Percentiles rank a stretch among this genome's conserved stretches.
phyloP scores from a whole-genome alignment of 495 filamentous ascomycete genomes.

The Mycothermus thermophilus region DNA sequence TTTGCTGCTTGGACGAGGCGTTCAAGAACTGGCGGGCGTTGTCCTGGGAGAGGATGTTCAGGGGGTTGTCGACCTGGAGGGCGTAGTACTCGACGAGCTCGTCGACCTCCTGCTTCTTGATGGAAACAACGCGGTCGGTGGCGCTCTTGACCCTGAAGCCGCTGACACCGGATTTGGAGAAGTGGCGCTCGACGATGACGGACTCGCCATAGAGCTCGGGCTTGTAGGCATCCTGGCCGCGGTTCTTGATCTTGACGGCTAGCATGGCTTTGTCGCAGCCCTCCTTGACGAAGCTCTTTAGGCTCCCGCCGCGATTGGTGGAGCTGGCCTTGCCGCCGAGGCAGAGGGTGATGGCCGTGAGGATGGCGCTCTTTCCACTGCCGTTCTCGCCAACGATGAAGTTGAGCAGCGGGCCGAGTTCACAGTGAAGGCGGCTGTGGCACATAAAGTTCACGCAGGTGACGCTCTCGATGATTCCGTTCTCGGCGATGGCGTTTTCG shows the following conservation, averaged over 20 bases:
- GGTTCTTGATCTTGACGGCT: slow-evolving; percentile 79
- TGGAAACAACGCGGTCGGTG: slow-evolving; percentile 58
- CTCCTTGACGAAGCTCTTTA: slow-evolving; percentile 88
- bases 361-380: slow-evolving; percentile 93
- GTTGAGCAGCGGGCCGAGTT: slow-evolving; percentile 84
- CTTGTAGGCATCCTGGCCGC: slow-evolving; percentile 69
- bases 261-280: slow-evolving; percentile 48
- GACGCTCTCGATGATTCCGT: slow-evolving; percentile 69
- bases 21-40: slow-evolving; percentile 88
- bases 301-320: slow-evolving; percentile 85
- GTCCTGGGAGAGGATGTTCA: slow-evolving; percentile 96
- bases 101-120: slow-evolving; percentile 77
- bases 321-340: slow-evolving; percentile 86
- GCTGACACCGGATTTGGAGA: slow-evolving; percentile 60
- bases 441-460: slow-evolving; percentile 93
- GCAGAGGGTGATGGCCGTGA: slow-evolving; percentile 91
- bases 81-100: slow-evolving; percentile 85
- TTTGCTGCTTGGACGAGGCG: slow-evolving; percentile 61
- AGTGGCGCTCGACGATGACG: slow-evolving; percentile 82
- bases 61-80: slow-evolving; percentile 90
- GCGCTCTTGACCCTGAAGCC: slow-evolving; percentile 77
- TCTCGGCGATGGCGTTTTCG: slow-evolving; percentile 64
- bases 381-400: slow-evolving; percentile 97
- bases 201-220: slow-evolving; percentile 69
- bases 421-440: slow-evolving; percentile 63